Evolutionary conservation across 106 monocot genomes (phyloP), one percentile per base, ranked within the genome.

Genomic region (Allium fistulosum): DNA sequence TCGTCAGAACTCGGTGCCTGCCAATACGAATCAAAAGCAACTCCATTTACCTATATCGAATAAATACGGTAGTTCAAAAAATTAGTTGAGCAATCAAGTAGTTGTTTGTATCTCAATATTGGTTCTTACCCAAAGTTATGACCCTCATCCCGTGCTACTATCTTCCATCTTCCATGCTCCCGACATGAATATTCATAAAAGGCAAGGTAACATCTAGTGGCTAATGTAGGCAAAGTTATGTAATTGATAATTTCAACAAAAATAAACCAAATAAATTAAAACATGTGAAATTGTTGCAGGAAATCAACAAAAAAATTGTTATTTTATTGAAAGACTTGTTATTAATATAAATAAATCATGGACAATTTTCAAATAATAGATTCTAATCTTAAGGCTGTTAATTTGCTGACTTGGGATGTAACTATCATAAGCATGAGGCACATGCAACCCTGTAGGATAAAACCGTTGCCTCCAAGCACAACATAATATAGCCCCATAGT

Each of bases 11-110:
- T 81, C 37, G 96, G 92, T n/a, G 84, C 70, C 63, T 83, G 75
- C 94, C 91, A 95, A 80, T 83, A 83, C 3, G 83, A 91, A 75
- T 95, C 94, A 83, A 95, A 95, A 67, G 94, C 88, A 81, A 95
- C 94, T 73, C 91, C 94, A 75, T 90, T 91, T 68, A 91, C 88
- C 94, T 95, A 88, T 11, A n/a, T 7, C 61, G 46, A 52, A 51
- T 15, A 27, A 11, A 22, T 49, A 57, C 10, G 50, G 17, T 17
- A 51, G 11, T 72, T 1, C 45, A 28, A 5, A 61, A 62, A 26
- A 18, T 11, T 53, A 46, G 46, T 53, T 28, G 28, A 28, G 28
- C 28, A 28, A 28, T 28, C 28, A 28, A 28, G 28, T 28, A 28
- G n/a, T n/a, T 53, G 80, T 28, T 3, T 28, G 28, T 2, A 28